These are phyloP conservation scores for Eucalyptus tenuipes DNA, from an alignment of 345 rosid genomes.

Conservation along the genomic window DNA sequence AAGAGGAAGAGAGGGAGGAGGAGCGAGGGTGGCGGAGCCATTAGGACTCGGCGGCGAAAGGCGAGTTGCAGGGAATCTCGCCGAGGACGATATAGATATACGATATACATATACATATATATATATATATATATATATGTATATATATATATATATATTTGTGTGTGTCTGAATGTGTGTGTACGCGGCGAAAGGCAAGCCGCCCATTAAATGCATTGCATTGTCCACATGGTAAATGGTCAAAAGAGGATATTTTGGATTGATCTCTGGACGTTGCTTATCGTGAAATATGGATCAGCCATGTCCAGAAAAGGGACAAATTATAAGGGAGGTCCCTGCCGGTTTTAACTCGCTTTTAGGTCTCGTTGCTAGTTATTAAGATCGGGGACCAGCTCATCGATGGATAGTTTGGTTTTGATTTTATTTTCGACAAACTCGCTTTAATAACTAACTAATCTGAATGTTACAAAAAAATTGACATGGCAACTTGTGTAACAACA, in stretches of 20 bases:
- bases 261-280: not conserved
- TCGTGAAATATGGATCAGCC: not conserved
- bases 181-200: too few species aligned
- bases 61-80: not conserved
- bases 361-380: not conserved
- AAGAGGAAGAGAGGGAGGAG: not conserved
- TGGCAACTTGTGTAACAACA: not conserved
- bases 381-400: too few species aligned
- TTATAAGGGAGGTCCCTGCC: not conserved
- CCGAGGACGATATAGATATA: not conserved
- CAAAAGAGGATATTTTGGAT: not conserved
- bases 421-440: not conserved
- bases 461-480: not conserved
- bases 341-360: not conserved
- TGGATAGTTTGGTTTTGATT: too few species aligned
- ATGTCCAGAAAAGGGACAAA: not conserved
- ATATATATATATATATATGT: too few species aligned
- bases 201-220: not conserved
- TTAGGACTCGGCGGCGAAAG: not conserved
- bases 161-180: too few species aligned
- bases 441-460: too few species aligned
- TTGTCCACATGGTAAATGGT: not conserved
- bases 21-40: not conserved
- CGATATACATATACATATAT: too few species aligned
- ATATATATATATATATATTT: fast-evolving